A percentile compares a stretch with the other conserved stretches of the same genome.
These are phyloP conservation scores for Suhomyces prunicola DNA, from an alignment of 805 yeast species.

Conservation along the genomic window DNA sequence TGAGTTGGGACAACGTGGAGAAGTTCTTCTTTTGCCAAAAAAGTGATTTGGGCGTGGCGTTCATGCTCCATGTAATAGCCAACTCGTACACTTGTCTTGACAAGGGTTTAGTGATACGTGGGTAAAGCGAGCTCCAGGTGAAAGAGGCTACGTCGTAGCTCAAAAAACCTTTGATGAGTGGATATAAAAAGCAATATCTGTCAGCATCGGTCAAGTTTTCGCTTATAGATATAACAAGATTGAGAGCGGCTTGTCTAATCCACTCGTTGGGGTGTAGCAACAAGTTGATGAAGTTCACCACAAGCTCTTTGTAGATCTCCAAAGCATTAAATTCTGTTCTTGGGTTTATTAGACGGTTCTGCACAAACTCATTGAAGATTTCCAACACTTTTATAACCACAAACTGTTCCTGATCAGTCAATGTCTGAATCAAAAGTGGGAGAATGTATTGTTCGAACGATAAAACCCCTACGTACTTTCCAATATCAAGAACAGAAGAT, in stretches of 20 bases:
- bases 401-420: slow-evolving; percentile 79
- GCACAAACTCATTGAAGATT: slow-evolving; percentile 33
- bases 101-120: slow-evolving; percentile 66
- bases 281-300: slow-evolving; percentile 45
- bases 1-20: slow-evolving; percentile 13
- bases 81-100: slow-evolving; percentile 62
- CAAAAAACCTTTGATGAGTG: slow-evolving; percentile 72
- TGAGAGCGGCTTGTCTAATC: slow-evolving; percentile 68
- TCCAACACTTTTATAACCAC: slow-evolving; percentile 69
- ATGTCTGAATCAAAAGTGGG: slow-evolving; percentile 79
- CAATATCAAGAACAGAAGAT: slow-evolving; percentile 65
- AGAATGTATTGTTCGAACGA: slow-evolving; percentile 84
- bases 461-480: slow-evolving; percentile 76
- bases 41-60: slow-evolving; percentile 56
- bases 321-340: slow-evolving; percentile 35
- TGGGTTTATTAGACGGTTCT: slow-evolving; percentile 31
- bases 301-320: slow-evolving; percentile 35
- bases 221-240: slow-evolving; percentile 60
- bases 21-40: slow-evolving; percentile 65
- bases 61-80: slow-evolving; percentile 67
- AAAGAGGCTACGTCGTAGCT: slow-evolving; percentile 72
- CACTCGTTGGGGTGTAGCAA: slow-evolving; percentile 84
- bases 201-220: slow-evolving; percentile 71
- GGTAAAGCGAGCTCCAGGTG: slow-evolving; percentile 60
- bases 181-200: slow-evolving; percentile 76